Conservation (phyloP, 495 filamentous ascomycete genomes). For the Penicillium egyptiacum region DNA sequence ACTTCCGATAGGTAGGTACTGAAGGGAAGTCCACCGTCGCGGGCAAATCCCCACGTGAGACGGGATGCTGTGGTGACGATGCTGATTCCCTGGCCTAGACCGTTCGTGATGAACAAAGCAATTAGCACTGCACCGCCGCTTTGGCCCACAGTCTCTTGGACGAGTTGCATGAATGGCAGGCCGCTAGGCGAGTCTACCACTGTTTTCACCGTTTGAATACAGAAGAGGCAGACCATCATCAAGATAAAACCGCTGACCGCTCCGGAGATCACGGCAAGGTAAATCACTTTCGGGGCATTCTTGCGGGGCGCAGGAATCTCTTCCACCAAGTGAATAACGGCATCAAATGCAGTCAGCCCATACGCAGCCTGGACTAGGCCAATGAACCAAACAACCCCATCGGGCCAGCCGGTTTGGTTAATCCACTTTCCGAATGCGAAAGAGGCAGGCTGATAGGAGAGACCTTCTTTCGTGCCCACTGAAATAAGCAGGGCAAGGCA, state of each 20-base stretch:
- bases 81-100: slow-evolving; percentile 43
- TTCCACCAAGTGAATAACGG: slow-evolving; percentile 59
- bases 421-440: slow-evolving; percentile 58
- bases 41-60: slow-evolving; percentile 55
- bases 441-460: slow-evolving; percentile 40
- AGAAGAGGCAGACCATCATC: slow-evolving; percentile 71
- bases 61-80: slow-evolving; percentile 50
- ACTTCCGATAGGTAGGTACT: slow-evolving; percentile 39
- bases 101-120: slow-evolving; percentile 46
- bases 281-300: slow-evolving; percentile 42
- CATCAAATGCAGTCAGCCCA: slow-evolving; percentile 60
- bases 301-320: slow-evolving; percentile 43
- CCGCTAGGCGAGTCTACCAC: slow-evolving; percentile 50
- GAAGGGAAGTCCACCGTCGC: slow-evolving; percentile 53
- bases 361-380: slow-evolving; percentile 60
- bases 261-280: slow-evolving; percentile 42
- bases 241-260: slow-evolving; percentile 62
- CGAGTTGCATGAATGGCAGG: slow-evolving; percentile 45
- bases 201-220: slow-evolving; percentile 60
- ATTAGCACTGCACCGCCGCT: slow-evolving; percentile 37
- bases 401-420: slow-evolving; percentile 61
- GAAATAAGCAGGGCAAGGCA: slow-evolving; percentile 45
- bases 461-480: slow-evolving; percentile 34
- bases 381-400: slow-evolving; percentile 62
- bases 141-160: slow-evolving; percentile 39